Percentiles rank a stretch among this genome's conserved stretches.
Evolutionary conservation across 805 yeast species (phyloP).

Genomic region (Saturnispora serradocipensis): DNA sequence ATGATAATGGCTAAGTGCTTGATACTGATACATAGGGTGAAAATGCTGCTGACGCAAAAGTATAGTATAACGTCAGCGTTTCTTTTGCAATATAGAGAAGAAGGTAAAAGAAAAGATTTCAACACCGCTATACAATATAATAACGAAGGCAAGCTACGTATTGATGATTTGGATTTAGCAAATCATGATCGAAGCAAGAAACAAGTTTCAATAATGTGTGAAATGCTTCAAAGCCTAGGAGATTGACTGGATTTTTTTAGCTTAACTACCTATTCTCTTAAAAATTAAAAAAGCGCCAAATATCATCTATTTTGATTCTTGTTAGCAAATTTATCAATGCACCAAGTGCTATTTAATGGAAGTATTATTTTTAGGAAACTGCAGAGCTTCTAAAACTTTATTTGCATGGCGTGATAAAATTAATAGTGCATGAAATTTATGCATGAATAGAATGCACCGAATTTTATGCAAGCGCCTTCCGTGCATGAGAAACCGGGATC

Average conservation of each 20-base stretch:
- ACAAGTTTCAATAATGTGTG: not conserved
- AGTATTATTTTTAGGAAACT: not conserved
- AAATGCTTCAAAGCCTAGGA: not conserved
- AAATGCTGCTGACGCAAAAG: constrained; percentile 9
- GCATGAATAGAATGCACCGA: not conserved
- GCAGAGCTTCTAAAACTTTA: not conserved
- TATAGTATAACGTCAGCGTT: constrained; percentile 17
- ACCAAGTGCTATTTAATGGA: not conserved
- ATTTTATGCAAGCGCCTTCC: too few species aligned
- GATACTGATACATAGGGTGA: constrained; percentile 13
- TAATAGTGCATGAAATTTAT: not conserved
- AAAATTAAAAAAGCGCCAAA: not conserved
- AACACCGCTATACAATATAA: constrained; percentile 10
- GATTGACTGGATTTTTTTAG: not conserved
- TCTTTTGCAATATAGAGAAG: constrained; percentile 18
- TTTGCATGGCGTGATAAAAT: not conserved
- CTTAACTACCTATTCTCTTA: not conserved
- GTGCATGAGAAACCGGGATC: too few species aligned
- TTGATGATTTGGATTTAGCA: constrained; percentile 4
- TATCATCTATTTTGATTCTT: not conserved
- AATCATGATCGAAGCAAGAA: constrained; percentile 1
- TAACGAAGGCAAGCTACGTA: constrained; percentile 6
- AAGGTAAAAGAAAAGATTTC: constrained; percentile 15
- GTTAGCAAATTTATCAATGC: not conserved
- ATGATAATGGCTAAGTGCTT: constrained; percentile 14